These are phyloP conservation scores for Epichloe hybrida DNA, from an alignment of 2,329 filamentous ascomycete genomes.

Conservation along the genomic window DNA sequence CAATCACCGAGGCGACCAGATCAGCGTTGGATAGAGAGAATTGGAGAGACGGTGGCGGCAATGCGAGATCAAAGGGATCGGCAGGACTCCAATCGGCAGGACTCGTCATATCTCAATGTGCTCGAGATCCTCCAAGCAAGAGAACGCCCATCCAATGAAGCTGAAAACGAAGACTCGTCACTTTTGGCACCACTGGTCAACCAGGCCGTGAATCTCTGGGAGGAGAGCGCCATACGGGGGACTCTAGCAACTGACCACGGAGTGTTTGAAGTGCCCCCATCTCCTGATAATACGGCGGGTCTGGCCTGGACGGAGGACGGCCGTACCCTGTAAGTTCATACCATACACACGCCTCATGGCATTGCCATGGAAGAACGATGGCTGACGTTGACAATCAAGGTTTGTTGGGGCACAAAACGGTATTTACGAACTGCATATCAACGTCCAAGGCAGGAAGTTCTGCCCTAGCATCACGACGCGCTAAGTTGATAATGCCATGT, in stretches of 20 bases:
- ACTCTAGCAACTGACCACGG: constrained; percentile 23
- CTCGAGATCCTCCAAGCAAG: constrained; percentile 24
- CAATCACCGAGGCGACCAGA: constrained; percentile 11
- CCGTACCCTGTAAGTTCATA: constrained; percentile 37
- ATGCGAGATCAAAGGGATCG: constrained; percentile 23
- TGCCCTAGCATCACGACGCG: constrained; percentile 41
- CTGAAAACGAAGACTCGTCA: constrained; percentile 22
- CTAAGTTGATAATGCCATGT: constrained; percentile 16
- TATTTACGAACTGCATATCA: constrained; percentile 61
- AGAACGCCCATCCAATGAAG: constrained; percentile 17
- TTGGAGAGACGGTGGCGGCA: constrained; percentile 23
- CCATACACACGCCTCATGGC: neutral
- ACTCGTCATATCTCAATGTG: constrained; percentile 22
- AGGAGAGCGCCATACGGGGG: constrained; percentile 23
- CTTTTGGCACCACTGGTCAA: constrained; percentile 24
- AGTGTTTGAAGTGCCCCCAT: constrained; percentile 29
- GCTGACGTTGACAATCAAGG: constrained; percentile 23
- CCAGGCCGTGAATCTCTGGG: constrained; percentile 24
- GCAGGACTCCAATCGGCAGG: constrained; percentile 23
- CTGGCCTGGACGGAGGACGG: constrained; percentile 50
- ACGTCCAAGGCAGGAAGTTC: constrained; percentile 46
- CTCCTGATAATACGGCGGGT: constrained; percentile 46
- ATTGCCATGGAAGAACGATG: neutral
- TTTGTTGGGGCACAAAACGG: constrained; percentile 56
- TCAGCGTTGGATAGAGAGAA: constrained; percentile 18